A percentile compares a stretch with the other conserved stretches of the same genome.
Conservation (phyloP, 2,329 filamentous ascomycete genomes). For the Alternaria sp. region DNA sequence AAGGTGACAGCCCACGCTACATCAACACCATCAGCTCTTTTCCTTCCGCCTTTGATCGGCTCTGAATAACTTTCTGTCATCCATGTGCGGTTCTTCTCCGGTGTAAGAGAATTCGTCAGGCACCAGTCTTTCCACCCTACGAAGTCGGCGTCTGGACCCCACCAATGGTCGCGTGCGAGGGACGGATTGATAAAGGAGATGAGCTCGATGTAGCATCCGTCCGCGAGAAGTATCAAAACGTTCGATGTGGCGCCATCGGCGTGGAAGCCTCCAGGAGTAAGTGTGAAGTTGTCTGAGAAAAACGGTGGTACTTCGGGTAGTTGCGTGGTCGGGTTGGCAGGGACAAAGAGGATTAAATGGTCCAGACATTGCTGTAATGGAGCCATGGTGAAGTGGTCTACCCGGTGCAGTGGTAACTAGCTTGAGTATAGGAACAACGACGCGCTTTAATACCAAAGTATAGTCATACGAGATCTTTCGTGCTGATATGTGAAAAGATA, state of each 20-base stretch:
- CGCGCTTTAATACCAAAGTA: not conserved
- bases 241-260: constrained; percentile 69
- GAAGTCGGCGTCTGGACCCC: constrained; percentile 63
- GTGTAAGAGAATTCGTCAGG: constrained; percentile 38
- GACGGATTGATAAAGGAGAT: constrained; percentile 67
- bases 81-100: constrained; percentile 21
- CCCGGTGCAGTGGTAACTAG: too few relatives aligned
- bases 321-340: constrained; percentile 61
- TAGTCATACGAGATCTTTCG: not conserved
- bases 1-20: constrained; percentile 69
- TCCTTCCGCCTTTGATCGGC: constrained; percentile 63
- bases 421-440: too few relatives aligned
- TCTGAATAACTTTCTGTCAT: constrained; percentile 56
- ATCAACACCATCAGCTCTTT: constrained; percentile 63
- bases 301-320: constrained; percentile 53
- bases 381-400: not conserved
- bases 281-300: constrained; percentile 64
- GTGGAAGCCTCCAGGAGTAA: constrained; percentile 69
- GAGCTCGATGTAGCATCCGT: constrained; percentile 73
- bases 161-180: constrained; percentile 63
- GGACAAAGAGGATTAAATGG: constrained; percentile 71
- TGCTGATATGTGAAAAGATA: not conserved
- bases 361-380: constrained; percentile 58
- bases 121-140: constrained; percentile 69
- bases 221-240: constrained; percentile 68